Evolutionary conservation across 441 rosid genomes (phyloP).

Genomic region (Jatropha podagrica): DNA sequence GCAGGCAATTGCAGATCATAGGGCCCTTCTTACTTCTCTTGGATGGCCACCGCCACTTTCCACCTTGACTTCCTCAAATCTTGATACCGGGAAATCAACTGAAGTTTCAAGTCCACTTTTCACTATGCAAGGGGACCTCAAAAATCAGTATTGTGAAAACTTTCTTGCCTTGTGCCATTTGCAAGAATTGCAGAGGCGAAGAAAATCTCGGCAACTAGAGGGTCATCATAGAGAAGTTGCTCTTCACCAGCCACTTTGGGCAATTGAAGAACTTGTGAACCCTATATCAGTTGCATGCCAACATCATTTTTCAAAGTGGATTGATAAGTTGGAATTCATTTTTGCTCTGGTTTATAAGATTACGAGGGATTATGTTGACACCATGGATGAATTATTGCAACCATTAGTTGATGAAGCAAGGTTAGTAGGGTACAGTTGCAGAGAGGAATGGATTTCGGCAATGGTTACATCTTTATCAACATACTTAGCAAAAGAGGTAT

Average conservation of each 20-base stretch:
- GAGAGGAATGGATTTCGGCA: slow-evolving; percentile 90
- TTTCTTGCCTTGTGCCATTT: slow-evolving; percentile 78
- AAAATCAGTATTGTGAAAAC: slow-evolving; percentile 67
- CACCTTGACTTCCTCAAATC: slow-evolving; percentile 45
- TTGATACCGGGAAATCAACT: slow-evolving; percentile 45
- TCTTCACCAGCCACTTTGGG: slow-evolving; percentile 90
- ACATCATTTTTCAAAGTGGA: slow-evolving; percentile 74
- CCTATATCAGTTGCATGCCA: slow-evolving; percentile 78
- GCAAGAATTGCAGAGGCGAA: slow-evolving; percentile 78
- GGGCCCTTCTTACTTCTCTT: slow-evolving; percentile 75
- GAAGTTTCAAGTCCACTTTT: slow-evolving; percentile 67
- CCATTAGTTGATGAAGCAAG: slow-evolving; percentile 91
- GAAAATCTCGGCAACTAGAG: slow-evolving; percentile 83
- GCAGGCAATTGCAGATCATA: slow-evolving; percentile 85
- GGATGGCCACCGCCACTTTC: slow-evolving; percentile 94
- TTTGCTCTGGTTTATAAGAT: slow-evolving; percentile 86
- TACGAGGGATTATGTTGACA: slow-evolving; percentile 80
- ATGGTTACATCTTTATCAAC: slow-evolving; percentile 71
- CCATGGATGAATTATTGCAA: slow-evolving; percentile 89
- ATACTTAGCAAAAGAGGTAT: slow-evolving; percentile 76
- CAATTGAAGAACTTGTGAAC: slow-evolving; percentile 88
- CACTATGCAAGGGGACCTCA: slow-evolving; percentile 76
- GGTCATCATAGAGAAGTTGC: slow-evolving; percentile 59
- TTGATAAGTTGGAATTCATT: slow-evolving; percentile 74
- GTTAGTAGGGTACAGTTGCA: slow-evolving; percentile 85